These are phyloP conservation scores for Lolium perenne DNA, from an alignment of 176 grass and related monocot species.

Conservation along the genomic window DNA sequence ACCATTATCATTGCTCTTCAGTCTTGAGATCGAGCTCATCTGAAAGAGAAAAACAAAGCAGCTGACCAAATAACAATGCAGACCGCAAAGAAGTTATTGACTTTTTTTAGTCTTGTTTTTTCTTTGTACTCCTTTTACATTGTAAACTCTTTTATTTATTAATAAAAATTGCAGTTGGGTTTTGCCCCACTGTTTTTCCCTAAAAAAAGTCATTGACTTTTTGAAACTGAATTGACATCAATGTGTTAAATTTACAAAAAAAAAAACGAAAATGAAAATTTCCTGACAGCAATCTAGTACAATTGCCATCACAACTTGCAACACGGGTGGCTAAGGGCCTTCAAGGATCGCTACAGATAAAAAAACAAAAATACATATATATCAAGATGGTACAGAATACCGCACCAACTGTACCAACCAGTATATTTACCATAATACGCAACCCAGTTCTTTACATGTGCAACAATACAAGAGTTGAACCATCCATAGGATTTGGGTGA, in stretches of 20 bases:
- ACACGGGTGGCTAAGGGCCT: neutral
- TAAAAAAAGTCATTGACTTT: no score
- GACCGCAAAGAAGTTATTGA: neutral
- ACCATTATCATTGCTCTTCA: slow-evolving; percentile 52
- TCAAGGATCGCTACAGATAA: neutral
- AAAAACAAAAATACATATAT: neutral
- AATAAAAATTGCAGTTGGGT: no score
- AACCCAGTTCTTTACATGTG: neutral
- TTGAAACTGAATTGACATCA: neutral
- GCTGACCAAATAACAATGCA: slow-evolving; percentile 16
- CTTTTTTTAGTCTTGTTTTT: no score
- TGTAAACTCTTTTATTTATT: no score
- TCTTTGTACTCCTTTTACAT: no score
- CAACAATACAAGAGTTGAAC: slow-evolving; percentile 49
- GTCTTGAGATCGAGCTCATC: slow-evolving; percentile 20
- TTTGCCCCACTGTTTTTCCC: no score
- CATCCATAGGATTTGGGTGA: slow-evolving; percentile 71
- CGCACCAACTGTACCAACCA: neutral
- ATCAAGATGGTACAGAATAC: slow-evolving; percentile 13
- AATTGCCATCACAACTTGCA: neutral
- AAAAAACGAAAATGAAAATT: neutral
- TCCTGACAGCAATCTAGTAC: neutral
- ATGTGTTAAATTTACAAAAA: neutral
- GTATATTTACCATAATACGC: neutral
- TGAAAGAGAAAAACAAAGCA: no score